These are phyloP conservation scores for Macrolepiota dolichaula DNA, from an alignment of 768 basidiomycete genomes.

Conservation along the genomic window DNA sequence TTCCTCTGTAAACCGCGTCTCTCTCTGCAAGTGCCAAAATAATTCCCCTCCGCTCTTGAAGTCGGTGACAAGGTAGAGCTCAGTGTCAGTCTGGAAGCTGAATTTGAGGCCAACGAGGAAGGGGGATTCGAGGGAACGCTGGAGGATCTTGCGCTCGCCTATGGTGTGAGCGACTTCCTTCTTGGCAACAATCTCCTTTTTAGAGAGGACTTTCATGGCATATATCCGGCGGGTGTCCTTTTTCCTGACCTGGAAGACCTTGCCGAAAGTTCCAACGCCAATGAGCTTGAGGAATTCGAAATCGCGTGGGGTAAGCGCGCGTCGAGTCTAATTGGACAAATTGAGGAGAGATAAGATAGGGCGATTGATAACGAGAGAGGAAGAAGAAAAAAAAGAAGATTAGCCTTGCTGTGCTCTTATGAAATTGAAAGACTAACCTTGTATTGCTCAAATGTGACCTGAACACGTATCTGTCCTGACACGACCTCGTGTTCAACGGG, in stretches of 20 bases:
- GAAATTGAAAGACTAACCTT: constrained; percentile 53
- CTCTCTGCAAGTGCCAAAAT: constrained; percentile 97
- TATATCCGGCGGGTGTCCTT: constrained; percentile 98
- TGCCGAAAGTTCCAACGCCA: constrained; percentile 96
- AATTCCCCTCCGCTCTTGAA: constrained; percentile 98
- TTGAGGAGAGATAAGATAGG: constrained; percentile 10
- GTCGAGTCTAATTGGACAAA: constrained; percentile 59
- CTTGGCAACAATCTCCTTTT: constrained; percentile 98
- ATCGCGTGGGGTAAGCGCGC: constrained; percentile 87
- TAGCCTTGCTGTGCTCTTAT: neutral
- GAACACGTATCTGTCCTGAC: constrained; percentile 91
- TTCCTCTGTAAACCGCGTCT: constrained; percentile 91
- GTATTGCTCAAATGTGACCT: constrained; percentile 89
- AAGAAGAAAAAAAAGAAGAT: neutral
- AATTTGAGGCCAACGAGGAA: constrained; percentile 99
- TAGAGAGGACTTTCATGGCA: constrained; percentile 98
- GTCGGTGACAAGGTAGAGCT: constrained; percentile 95
- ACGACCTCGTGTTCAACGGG: constrained; percentile 80
- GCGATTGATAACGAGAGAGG: neutral
- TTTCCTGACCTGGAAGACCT: constrained; percentile 99
- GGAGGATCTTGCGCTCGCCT: constrained; percentile 97
- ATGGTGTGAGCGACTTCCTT: constrained; percentile 99
- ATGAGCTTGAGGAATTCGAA: constrained; percentile 99
- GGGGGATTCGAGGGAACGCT: constrained; percentile 87
- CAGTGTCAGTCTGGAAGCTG: constrained; percentile 93